Conservation (phyloP, 192 early-diverging fungal species). For the Rhizophagus prolifer region DNA sequence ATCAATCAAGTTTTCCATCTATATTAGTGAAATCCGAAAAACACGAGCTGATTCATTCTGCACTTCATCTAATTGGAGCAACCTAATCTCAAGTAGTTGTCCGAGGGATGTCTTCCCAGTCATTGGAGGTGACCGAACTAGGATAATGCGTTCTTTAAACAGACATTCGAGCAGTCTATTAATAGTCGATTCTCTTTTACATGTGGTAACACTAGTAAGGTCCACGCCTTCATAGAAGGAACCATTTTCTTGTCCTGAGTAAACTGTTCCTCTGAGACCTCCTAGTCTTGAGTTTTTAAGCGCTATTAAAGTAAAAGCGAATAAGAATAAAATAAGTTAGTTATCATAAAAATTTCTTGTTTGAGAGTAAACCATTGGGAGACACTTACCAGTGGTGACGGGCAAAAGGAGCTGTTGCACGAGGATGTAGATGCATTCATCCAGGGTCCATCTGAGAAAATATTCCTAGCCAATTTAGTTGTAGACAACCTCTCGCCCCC, state of each 20-base stretch:
- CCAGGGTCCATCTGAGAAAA: too few relatives aligned
- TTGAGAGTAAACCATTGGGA: too few relatives aligned
- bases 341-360: neutral
- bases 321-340: too few relatives aligned
- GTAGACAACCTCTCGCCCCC: too few relatives aligned
- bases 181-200: conserved; percentile 15
- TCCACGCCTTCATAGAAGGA: conserved; percentile 3
- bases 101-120: conserved; percentile 1
- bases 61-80: conserved; percentile 21
- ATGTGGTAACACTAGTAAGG: conserved; percentile 8
- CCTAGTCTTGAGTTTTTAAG: too few relatives aligned
- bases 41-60: neutral
- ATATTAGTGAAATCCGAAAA: neutral
- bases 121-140: conserved; percentile 20
- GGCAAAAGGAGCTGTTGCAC: too few relatives aligned
- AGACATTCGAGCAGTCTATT: conserved; percentile 23
- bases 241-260: too few relatives aligned
- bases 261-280: too few relatives aligned
- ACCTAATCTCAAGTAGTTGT: conserved; percentile 17
- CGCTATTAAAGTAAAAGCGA: too few relatives aligned
- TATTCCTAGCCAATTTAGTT: too few relatives aligned
- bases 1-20: neutral
- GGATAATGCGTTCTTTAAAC: conserved; percentile 12
- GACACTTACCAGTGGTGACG: too few relatives aligned
- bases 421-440: too few relatives aligned